phyloP scores from a whole-genome alignment of 2,329 filamentous ascomycete genomes.

The Penicillium thymicola region DNA sequence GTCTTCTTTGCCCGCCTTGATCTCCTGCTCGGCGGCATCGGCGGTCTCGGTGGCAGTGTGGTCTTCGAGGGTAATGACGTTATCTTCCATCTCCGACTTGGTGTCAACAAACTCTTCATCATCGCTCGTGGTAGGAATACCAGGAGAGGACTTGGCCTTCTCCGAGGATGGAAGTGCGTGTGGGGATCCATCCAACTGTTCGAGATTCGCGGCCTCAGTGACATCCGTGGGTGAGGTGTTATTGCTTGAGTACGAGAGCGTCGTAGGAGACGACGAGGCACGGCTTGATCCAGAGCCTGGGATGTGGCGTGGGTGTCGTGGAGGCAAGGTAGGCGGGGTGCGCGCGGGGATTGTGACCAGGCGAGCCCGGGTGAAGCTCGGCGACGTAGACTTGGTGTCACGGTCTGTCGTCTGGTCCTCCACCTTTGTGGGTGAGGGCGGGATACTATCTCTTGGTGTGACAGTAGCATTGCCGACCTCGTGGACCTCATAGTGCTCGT shows the following conservation, averaged over 20 bases:
- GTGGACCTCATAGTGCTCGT: slow-evolving; percentile 37
- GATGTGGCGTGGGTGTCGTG: slow-evolving; percentile 60
- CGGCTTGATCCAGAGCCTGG: slow-evolving; percentile 25
- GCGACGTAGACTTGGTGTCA: slow-evolving; percentile 60
- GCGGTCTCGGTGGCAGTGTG: background rate
- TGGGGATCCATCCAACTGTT: slow-evolving; percentile 13
- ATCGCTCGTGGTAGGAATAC: slow-evolving; percentile 18
- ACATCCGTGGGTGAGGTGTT: slow-evolving; percentile 23
- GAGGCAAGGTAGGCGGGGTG: slow-evolving; percentile 69
- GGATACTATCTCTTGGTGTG: slow-evolving; percentile 45
- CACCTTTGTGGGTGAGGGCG: slow-evolving; percentile 17
- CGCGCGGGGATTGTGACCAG: slow-evolving; percentile 78
- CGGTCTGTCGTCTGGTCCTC: slow-evolving; percentile 52
- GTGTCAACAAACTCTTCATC: slow-evolving; percentile 25
- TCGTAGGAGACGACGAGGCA: slow-evolving; percentile 25
- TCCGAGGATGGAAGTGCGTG: slow-evolving; percentile 12
- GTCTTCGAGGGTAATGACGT: background rate
- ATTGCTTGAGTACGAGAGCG: slow-evolving; percentile 24
- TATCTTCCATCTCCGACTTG: slow-evolving; percentile 25
- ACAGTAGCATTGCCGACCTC: slow-evolving; percentile 54
- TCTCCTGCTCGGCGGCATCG: background rate
- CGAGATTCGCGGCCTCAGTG: slow-evolving; percentile 19
- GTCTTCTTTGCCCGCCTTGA: background rate
- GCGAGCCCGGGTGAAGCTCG: slow-evolving; percentile 70
- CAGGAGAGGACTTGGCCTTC: slow-evolving; percentile 17